Base-by-base conservation (phyloP, 2,329 filamentous ascomycete genomes). In the Fusarium sp. region DNA sequence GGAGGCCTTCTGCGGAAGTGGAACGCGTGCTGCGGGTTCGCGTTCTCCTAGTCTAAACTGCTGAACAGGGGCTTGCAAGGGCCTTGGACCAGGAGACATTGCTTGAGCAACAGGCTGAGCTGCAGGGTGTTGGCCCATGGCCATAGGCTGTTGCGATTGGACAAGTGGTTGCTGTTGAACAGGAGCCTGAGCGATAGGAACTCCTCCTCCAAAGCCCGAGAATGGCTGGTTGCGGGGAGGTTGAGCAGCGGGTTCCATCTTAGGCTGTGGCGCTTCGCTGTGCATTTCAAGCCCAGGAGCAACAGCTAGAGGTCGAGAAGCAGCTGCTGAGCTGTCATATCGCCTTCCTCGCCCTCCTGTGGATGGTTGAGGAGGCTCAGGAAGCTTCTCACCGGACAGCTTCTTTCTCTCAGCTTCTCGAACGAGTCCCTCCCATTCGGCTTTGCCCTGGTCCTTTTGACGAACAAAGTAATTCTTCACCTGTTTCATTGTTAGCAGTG, bases 401-500 rank as follows among this genome's bases (percentile, higher is more conserved):
- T 82, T 83, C 78, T 87, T 89, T 27, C 78, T 81, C 67, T 92
- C 88, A 18, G 90, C 88, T 47, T 90, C 88, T 53, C 81, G 81
- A 3, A 89, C 87, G 61, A 91, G 84, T 8, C 78, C 78, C 63
- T 89, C 88, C 85, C 87, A 91, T 53, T 90, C 88, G 4, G 81
- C 79, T 70, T 87, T 88, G 20, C 82, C 81, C 65, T 85, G 83
- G 69, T 90, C 89, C 74, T 89, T 88, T 72, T 90, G 87, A 7
- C 89, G 85, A 25, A 86, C 83, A 70, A 87, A 92, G 74, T 90
- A 91, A 73, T 92, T 92, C 74, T 91, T 90, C 25, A 91, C 89
- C 88, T 90, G 74, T 71, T 20, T 48, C 37, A 10, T 16, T 28
- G 42, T 74, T 57, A 75, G 66, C 27, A 55, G 21, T 37, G n/a